Conservation (phyloP, 345 rosid species). For the Limnanthes douglasii region DNA sequence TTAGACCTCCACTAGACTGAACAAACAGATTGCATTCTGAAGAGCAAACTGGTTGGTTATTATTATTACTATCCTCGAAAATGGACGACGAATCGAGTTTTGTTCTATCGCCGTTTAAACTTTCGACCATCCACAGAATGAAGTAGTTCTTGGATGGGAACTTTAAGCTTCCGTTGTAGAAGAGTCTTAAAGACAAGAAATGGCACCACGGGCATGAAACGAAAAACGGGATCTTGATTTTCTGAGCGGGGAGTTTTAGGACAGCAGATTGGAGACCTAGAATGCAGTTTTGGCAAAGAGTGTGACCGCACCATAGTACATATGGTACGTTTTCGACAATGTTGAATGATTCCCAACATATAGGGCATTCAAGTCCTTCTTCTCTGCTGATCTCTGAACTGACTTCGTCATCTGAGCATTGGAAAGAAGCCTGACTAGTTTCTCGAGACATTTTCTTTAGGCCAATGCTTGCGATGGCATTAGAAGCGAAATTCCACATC, state of each 20-base stretch:
- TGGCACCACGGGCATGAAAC: slow-evolving; percentile 58
- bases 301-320: slow-evolving; percentile 62
- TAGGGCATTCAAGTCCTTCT: slow-evolving; percentile 51
- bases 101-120: slow-evolving; percentile 35
- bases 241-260: slow-evolving; percentile 25
- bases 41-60: slow-evolving; percentile 16
- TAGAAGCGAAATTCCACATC: slow-evolving; percentile 33
- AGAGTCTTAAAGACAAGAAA: slow-evolving; percentile 28
- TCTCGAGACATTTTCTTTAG: slow-evolving; percentile 13
- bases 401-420: slow-evolving; percentile 43
- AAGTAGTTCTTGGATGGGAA: slow-evolving; percentile 51
- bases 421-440: slow-evolving; percentile 15
- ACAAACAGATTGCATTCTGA: slow-evolving; percentile 12
- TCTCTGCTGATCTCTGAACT: slow-evolving; percentile 18
- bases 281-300: slow-evolving; percentile 52
- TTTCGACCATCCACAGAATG: slow-evolving; percentile 73
- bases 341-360: slow-evolving; percentile 62
- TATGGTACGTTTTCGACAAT: slow-evolving; percentile 61
- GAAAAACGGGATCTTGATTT: slow-evolving; percentile 35
- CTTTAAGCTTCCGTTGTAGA: slow-evolving; percentile 29
- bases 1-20: slow-evolving; percentile 15
- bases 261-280: slow-evolving; percentile 39
- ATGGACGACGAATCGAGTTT: slow-evolving; percentile 13
- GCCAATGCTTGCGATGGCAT: slow-evolving; percentile 19
- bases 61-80: slow-evolving; percentile 13